These are phyloP conservation scores for Juglanconis juglandina DNA, from an alignment of 2,329 filamentous ascomycete species.

Conservation along the genomic window DNA sequence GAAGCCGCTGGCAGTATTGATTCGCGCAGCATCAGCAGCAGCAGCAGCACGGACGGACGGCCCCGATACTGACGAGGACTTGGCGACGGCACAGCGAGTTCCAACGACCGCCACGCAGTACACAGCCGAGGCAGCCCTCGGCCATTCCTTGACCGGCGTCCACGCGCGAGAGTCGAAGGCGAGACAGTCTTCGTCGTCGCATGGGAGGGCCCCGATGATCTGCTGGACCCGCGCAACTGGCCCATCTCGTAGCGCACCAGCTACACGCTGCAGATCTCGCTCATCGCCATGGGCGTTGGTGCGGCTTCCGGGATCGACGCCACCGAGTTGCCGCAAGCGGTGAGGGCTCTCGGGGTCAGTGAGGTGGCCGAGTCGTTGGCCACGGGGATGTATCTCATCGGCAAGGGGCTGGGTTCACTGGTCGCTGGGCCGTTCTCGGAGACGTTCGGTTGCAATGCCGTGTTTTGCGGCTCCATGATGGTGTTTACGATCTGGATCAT, in stretches of 20 bases:
- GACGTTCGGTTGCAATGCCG: constrained; percentile 35
- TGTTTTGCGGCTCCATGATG: constrained; percentile 37
- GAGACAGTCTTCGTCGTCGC: constrained; percentile 34
- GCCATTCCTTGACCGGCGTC: constrained; percentile 29
- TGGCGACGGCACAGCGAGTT: neutral
- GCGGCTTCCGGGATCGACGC: constrained; percentile 52
- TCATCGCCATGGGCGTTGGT: constrained; percentile 48
- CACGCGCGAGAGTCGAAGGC: constrained; percentile 26
- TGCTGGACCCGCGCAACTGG: constrained; percentile 37
- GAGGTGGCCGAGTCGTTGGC: constrained; percentile 48
- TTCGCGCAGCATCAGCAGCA: neutral
- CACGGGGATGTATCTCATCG: constrained; percentile 37
- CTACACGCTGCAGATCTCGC: constrained; percentile 39
- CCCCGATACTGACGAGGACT: no score
- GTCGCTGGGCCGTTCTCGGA: constrained; percentile 38
- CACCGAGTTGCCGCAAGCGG: constrained; percentile 42
- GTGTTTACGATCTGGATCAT: constrained; percentile 44
- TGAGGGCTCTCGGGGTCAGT: constrained; percentile 43
- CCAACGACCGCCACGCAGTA: constrained; percentile 20
- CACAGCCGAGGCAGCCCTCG: constrained; percentile 22
- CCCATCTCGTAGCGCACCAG: constrained; percentile 28
- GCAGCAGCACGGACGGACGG: neutral
- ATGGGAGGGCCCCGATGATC: constrained; percentile 36
- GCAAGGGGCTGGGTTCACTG: constrained; percentile 35
- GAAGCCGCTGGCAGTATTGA: neutral